phyloP scores from a whole-genome alignment of 2,329 filamentous ascomycete genomes.

The Colletotrichum sansevieriae region DNA sequence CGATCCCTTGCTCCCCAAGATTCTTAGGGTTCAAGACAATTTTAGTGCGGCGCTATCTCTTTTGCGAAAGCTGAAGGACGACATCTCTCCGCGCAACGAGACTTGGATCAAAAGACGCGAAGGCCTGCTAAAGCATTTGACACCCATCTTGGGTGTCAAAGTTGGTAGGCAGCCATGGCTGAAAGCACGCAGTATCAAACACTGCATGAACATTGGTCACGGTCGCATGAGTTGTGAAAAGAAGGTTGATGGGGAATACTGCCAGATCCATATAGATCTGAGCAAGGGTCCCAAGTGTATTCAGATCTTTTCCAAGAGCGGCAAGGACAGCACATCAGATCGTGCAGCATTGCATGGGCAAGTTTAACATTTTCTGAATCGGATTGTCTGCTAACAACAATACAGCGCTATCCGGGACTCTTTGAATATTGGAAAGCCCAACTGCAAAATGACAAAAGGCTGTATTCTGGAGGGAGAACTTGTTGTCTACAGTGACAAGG shows the following conservation, averaged over 20 bases:
- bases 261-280: conserved; percentile 86
- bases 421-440: conserved; percentile 69
- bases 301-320: conserved; percentile 91
- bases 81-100: conserved; percentile 45
- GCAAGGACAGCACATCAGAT: conserved; percentile 87
- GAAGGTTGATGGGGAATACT: conserved; percentile 92
- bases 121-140: conserved; percentile 54
- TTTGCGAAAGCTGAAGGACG: conserved; percentile 56
- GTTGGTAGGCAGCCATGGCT: conserved; percentile 74
- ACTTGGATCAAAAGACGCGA: conserved; percentile 36
- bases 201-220: conserved; percentile 76
- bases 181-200: conserved; percentile 78
- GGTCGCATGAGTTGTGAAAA: conserved; percentile 79
- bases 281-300: conserved; percentile 67
- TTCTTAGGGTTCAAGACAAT: conserved; percentile 78
- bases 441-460: conserved; percentile 70
- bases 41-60: conserved; percentile 71
- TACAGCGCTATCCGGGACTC: conserved; percentile 71
- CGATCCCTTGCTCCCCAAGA: conserved; percentile 77
- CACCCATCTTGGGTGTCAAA: conserved; percentile 71
- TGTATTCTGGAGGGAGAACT: conserved; percentile 90
- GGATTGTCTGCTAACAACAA: conserved; percentile 38
- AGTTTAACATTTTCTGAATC: conserved; percentile 40
- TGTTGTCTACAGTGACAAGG: conserved; percentile 79
- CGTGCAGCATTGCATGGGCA: conserved; percentile 70